Conservation (phyloP, 2,329 filamentous ascomycete species). For the Diplodia scrobiculata region DNA sequence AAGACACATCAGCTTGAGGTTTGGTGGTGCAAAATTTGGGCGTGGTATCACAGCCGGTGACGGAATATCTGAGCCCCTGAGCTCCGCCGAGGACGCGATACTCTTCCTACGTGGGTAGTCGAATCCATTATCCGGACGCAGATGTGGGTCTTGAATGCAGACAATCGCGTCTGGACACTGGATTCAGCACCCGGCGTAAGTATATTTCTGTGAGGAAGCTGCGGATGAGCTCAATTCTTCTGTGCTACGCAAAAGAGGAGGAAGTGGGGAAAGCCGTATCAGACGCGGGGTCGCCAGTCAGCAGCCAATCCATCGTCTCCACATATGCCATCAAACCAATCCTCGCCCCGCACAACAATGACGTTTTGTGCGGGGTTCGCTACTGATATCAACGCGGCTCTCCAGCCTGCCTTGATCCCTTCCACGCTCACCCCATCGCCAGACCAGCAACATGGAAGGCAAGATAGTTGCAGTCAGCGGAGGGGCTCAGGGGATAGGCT, state of each 20-base stretch:
- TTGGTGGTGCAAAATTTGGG: too few relatives aligned
- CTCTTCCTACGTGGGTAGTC: too few relatives aligned
- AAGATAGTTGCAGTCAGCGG: constrained; percentile 41
- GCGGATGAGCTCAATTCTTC: too few relatives aligned
- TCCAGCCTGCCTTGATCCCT: not conserved
- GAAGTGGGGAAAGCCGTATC: not conserved
- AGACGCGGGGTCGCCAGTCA: not conserved
- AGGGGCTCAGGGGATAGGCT: constrained; percentile 45
- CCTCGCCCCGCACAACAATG: not conserved
- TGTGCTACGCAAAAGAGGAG: not conserved
- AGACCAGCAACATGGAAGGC: constrained; percentile 28
- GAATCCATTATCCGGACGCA: too few relatives aligned
- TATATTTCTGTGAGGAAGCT: too few relatives aligned
- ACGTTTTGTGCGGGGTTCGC: not conserved
- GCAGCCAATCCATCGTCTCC: not conserved
- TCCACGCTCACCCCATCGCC: not conserved
- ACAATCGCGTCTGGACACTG: too few relatives aligned
- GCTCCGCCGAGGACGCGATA: too few relatives aligned
- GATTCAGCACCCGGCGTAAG: too few relatives aligned
- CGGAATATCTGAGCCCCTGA: too few relatives aligned
- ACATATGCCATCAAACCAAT: not conserved
- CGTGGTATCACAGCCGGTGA: too few relatives aligned
- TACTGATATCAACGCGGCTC: not conserved
- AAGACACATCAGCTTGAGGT: too few relatives aligned
- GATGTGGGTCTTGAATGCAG: too few relatives aligned